Conservation (phyloP, 2,329 filamentous ascomycete species). For the Colletotrichum sp. region DNA sequence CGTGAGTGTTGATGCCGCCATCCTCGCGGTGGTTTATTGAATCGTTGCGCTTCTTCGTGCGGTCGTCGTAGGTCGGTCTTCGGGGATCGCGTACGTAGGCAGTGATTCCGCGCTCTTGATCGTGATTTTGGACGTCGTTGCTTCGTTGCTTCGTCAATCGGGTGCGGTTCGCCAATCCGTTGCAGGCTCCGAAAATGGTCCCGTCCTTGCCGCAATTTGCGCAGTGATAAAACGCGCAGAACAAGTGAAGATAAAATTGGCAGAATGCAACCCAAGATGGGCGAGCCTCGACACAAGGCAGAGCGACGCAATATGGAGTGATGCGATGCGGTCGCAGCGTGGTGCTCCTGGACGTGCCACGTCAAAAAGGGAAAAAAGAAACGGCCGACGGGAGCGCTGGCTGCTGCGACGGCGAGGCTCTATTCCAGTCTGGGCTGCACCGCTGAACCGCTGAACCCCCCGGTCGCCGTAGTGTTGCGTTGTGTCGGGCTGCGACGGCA, state of each 20-base stretch:
- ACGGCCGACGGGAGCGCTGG: neutral
- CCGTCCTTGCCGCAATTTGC: neutral
- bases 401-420: neutral
- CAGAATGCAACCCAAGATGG: neutral
- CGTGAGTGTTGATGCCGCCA: conserved; percentile 39
- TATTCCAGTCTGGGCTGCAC: neutral
- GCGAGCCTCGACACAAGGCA: neutral
- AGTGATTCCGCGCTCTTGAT: neutral
- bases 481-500: neutral
- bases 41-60: neutral
- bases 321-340: neutral
- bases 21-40: conserved; percentile 4
- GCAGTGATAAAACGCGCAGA: neutral
- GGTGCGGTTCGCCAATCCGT: neutral
- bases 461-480: neutral
- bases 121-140: neutral
- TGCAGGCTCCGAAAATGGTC: neutral
- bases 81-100: neutral
- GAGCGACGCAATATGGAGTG: neutral
- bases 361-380: neutral
- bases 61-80: neutral
- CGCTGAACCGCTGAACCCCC: neutral
- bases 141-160: neutral
- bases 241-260: accelerated
- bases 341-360: neutral